Percentiles rank a stretch among this genome's conserved stretches.
Evolutionary conservation across 371 early-diverging fungal species (phyloP).

Genomic region (Phascolomyces articulosus): DNA sequence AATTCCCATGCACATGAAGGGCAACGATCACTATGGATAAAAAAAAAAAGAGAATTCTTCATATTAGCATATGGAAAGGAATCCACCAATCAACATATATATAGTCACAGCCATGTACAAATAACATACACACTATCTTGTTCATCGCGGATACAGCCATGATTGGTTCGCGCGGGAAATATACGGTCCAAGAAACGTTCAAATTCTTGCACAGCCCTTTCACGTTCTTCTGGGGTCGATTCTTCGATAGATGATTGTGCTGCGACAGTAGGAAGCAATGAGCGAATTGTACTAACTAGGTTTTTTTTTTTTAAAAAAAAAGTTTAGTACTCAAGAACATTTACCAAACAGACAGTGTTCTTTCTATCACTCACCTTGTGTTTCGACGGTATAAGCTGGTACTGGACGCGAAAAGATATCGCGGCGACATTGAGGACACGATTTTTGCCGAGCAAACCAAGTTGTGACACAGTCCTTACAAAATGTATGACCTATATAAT

Average conservation of each 20-base stretch:
- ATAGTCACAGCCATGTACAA: neutral
- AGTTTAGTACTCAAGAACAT: neutral
- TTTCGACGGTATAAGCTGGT: conserved; percentile 10
- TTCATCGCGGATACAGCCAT: conserved; percentile 4
- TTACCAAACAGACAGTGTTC: neutral
- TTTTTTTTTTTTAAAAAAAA: neutral
- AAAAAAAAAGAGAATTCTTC: neutral
- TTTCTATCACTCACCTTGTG: conserved; percentile 3
- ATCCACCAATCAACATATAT: too few species aligned
- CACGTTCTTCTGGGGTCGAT: neutral
- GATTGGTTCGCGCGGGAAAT: neutral
- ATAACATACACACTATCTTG: conserved; percentile 12
- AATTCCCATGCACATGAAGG: conserved; percentile 9
- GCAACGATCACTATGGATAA: conserved; percentile 5
- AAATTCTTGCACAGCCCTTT: neutral
- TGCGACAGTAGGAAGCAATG: neutral
- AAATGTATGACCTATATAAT: conserved; percentile 12
- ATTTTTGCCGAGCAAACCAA: conserved; percentile 12
- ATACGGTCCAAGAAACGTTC: neutral
- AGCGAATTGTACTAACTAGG: neutral
- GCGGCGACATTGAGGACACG: conserved; percentile 13
- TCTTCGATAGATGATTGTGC: neutral
- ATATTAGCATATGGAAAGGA: neutral
- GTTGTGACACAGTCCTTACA: conserved; percentile 8
- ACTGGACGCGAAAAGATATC: conserved; percentile 6